Evolutionary conservation across 495 filamentous ascomycete genomes (phyloP), one percentile per base, ranked within the genome.

Genomic region (Aspergillus cristatus): DNA sequence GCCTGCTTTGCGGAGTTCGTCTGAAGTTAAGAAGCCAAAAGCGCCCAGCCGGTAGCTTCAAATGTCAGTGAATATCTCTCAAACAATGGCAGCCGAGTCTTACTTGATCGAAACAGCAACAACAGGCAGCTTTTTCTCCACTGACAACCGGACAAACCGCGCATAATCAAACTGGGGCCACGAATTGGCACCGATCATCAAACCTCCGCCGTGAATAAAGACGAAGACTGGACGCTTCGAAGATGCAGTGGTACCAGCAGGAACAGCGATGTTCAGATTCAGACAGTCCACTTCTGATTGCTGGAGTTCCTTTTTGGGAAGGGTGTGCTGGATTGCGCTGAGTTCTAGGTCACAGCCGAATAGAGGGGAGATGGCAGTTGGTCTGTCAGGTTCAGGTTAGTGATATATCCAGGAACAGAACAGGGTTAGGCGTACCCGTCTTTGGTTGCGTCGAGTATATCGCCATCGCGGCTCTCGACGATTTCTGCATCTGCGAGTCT

Each of bases 1-100:
- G 2, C 58, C 56, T 7, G 51, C 47, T 7, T 46, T 33, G 10
- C 52, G 55, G 11, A 63, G 50, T 12, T 63, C 57, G 10, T 55
- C 37, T 1, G 67, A 70, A 5, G 70, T 62, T 18, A 69, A 52
- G 36, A 66, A 74, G 1, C 71, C 72, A 35, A 75, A 72, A 28
- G 56, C 60, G 2, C 66, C 72, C 6, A 74, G 35, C 3, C 72
- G 63, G 38, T 74, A 75, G 32, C 52, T 51, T 34, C 39, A 15
- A 17, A 11, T 14, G 28, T 24, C 11, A 38, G 42, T 15, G 34
- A 24, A 4, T 24, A 8, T 24, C 4, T 8, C 8, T 24, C 4
- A 24, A 24, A 24, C 20, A 24, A 24, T 4, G 20, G 20, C 20
- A 24, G 8, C 20, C 20, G 4, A n/a, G 20, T 3, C 49, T 32